Percentiles rank a stretch among this genome's conserved stretches.
Conservation (phyloP, 805 yeast genomes). For the Teunomyces barrocoloradensis region DNA sequence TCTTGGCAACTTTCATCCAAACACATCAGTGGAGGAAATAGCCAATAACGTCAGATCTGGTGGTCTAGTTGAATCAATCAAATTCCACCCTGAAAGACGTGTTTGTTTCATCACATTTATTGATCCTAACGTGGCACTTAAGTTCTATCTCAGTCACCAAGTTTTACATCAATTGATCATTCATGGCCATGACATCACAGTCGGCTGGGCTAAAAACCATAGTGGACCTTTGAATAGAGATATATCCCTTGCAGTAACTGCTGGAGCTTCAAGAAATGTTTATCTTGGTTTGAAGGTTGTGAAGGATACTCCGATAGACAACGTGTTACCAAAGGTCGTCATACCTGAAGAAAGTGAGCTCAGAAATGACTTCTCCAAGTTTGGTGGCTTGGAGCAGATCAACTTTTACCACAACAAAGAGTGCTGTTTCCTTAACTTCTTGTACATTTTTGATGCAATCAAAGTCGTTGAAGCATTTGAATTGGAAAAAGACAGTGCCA, state of each 20-base stretch:
- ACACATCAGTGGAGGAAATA: slow-evolving; percentile 66
- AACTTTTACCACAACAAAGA: slow-evolving; percentile 66
- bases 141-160: slow-evolving; percentile 60
- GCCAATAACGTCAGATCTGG: slow-evolving; percentile 74
- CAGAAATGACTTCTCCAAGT: slow-evolving; percentile 57
- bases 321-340: neutral
- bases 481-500: slow-evolving; percentile 10
- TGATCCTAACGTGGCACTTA: slow-evolving; percentile 61
- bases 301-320: slow-evolving; percentile 9
- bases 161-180: slow-evolving; percentile 55
- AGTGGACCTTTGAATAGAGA: slow-evolving; percentile 60
- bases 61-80: slow-evolving; percentile 65
- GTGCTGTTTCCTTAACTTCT: slow-evolving; percentile 74
- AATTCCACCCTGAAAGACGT: slow-evolving; percentile 48
- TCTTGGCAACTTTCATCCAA: slow-evolving; percentile 63
- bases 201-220: slow-evolving; percentile 71
- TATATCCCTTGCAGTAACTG: slow-evolving; percentile 60
- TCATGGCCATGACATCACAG: slow-evolving; percentile 58
- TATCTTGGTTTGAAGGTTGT: slow-evolving; percentile 60
- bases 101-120: slow-evolving; percentile 71
- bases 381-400: slow-evolving; percentile 75
- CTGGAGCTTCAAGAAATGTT: slow-evolving; percentile 75
- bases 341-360: slow-evolving; percentile 26
- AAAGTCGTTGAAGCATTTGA: slow-evolving; percentile 60
- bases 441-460: slow-evolving; percentile 62